Evolutionary conservation across 1,139 yeast genomes (phyloP), one percentile per base, ranked within the genome.

Genomic region (Wickerhamiella pararugosa): DNA sequence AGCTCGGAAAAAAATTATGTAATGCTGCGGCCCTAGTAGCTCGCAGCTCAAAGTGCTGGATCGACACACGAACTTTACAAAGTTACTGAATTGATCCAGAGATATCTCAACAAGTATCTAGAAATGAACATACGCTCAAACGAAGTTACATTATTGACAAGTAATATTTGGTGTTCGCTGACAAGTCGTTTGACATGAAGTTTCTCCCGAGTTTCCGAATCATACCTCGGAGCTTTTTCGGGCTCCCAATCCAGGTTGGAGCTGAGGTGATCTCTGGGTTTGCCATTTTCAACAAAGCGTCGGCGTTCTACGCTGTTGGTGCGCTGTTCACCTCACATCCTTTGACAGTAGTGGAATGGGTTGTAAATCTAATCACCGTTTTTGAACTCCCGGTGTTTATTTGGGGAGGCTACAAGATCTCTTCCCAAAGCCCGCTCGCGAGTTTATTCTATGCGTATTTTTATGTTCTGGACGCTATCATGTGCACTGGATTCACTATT

Each of bases 251-350:
- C 35, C 83, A 79, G 56, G 70, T 82, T 32, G 97, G 96, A 7
- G 94, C 86, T 25, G 97, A 90, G 59, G 59, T 84, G 8, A 73
- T 82, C 25, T 65, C 86, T n/a, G 80, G 84, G 2, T 67, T 81
- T 32, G 79, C 92, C 25, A 73, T 86, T 38, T 69, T 87, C 52
- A 87, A 90, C 64, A 87, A 87, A 59, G 84, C 90, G 48, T 78
- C 94, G 44, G 96, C 97, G 7, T 66, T 78, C 27, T 90, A 79
- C 60, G 98, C 97, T 28, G 66, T 87, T 34, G 65, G 87, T 31
- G 86, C 97, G 1, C 62, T 90, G 36, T 71, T 90, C 55, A 87
- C 96, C 0, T 69, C 95, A 1, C 95, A 86, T 55, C 93, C 92
- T 2, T 69, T 87, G 45, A 78, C 77, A 49, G 74, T 76, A 48